These are phyloP conservation scores for Globisporangium sylvaticum DNA, from an alignment of 352 stramenopile genomes.

Conservation along the genomic window DNA sequence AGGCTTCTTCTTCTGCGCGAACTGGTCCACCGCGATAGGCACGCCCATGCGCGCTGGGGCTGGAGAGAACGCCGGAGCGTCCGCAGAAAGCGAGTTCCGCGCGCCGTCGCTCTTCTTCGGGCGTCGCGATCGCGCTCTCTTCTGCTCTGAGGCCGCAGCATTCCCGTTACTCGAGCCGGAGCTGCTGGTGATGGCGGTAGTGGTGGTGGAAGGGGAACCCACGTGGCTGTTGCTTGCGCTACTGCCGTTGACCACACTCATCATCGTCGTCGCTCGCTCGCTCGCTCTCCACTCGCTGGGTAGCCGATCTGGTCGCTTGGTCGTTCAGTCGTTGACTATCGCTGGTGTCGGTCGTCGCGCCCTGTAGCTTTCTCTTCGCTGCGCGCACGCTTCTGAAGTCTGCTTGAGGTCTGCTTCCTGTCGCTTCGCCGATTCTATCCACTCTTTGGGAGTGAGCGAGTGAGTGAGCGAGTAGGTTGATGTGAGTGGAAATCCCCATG, in stretches of 20 bases:
- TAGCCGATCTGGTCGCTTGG: too few relatives aligned
- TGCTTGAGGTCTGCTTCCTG: neutral
- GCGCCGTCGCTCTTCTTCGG: constrained; percentile 4
- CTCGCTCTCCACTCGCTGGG: neutral
- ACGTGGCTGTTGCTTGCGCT: constrained; percentile 26
- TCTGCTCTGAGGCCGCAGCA: neutral
- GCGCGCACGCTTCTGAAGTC: neutral
- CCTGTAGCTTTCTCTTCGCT: neutral
- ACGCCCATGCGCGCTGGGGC: neutral
- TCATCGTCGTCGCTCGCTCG: constrained; percentile 4
- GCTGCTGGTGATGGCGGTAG: constrained; percentile 18
- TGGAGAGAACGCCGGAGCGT: constrained; percentile 13
- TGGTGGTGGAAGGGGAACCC: constrained; percentile 21
- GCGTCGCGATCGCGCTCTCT: constrained; percentile 3
- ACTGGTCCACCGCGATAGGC: neutral
- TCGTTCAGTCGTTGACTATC: neutral
- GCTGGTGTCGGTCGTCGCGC: neutral
- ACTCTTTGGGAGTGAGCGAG: neutral
- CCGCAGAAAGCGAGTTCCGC: constrained; percentile 7
- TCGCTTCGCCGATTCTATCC: neutral
- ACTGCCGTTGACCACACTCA: constrained; percentile 29
- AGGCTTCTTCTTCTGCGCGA: constrained; percentile 22
- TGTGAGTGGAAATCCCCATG: neutral
- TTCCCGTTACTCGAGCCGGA: constrained; percentile 13
- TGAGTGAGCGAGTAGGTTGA: neutral